Base-by-base conservation (phyloP, 345 rosid species). In the Aquilaria yunnanensis region DNA sequence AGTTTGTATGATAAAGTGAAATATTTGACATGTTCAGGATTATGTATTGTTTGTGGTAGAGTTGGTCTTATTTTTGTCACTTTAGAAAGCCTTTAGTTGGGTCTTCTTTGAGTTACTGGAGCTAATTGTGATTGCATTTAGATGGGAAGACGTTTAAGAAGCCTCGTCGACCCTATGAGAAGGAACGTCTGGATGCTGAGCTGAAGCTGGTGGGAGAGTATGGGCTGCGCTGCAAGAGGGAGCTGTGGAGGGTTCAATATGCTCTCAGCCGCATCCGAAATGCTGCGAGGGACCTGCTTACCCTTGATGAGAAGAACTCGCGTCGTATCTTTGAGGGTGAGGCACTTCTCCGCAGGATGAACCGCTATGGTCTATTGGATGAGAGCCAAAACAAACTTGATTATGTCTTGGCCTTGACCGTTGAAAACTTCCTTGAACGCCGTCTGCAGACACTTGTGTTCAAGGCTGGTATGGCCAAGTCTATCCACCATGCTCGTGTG, bases 381-480 rank as follows among this genome's bases (percentile, higher is more conserved):
- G 90, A 85, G 85, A 77, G 83, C 60, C 86, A 85, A 78, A 85
- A 85, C 85, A 85, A 83, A 73, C 92, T 85, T 7, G 92, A 85
- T 75, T 85, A 85, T 60, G 86, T 85, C 60, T 63, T 85, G 78
- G 88, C 92, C 0, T 52, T 83, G 70, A 85, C 92, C 12, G 86
- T 85, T 48, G 92, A 83, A 74, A 85, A 81, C 60, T 85, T 83
- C 59, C 81, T 83, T n/a, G 92, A 83, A 68, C 83, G 88, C 51
- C 81, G 92, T 37, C 83, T 83, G 14, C 88, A 85, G 70, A 85
- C 88, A 8, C 75, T 78, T 32, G 86, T 85, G 10, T 83, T 83
- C 54, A 81, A 85, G 83, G 70, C 86, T 65, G 88, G 88, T 45
- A 83, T 85, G 88, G 88, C 88, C 0, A 83, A 85, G 72, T 83